A percentile compares a stretch with the other conserved stretches of the same genome.
phyloP scores from a whole-genome alignment of 1,139 yeast species.

The Debaryomycetaceae sp. region DNA sequence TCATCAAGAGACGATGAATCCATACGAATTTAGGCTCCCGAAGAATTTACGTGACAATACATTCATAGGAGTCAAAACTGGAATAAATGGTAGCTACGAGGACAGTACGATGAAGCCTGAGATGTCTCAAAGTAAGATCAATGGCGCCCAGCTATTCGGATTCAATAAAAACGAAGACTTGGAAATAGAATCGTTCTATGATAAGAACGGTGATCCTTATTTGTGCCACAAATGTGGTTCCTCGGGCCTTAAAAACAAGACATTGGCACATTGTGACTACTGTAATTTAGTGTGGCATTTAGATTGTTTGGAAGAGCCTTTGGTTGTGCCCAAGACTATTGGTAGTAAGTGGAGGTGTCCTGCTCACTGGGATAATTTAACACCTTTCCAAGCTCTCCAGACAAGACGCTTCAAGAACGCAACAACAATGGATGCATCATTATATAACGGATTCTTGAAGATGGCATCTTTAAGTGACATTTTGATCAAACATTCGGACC shows the following conservation, averaged over 20 bases:
- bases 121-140: conserved; percentile 35
- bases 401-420: conserved; percentile 55
- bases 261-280: conserved; percentile 75
- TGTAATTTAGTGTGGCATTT: conserved; percentile 90
- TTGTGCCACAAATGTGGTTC: conserved; percentile 75
- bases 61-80: conserved; percentile 69
- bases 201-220: conserved; percentile 59
- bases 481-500: conserved; percentile 61
- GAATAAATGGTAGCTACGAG: conserved; percentile 66
- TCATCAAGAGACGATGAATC: conserved; percentile 57
- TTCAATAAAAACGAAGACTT: conserved; percentile 42
- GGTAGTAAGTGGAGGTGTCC: conserved; percentile 95
- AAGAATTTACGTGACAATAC: conserved; percentile 59
- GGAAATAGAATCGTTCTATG: conserved; percentile 65
- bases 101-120: conserved; percentile 57
- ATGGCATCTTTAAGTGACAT: conserved; percentile 52
- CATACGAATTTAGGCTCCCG: conserved; percentile 74
- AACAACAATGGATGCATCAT: conserved; percentile 48
- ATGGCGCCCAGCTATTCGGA: conserved; percentile 39
- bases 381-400: conserved; percentile 29
- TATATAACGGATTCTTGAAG: conserved; percentile 33
- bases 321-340: conserved; percentile 69
- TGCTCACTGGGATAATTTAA: conserved; percentile 65
- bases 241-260: conserved; percentile 55
- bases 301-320: conserved; percentile 80